Evolutionary conservation across 139 green algal genomes (phyloP), one percentile per base, ranked within the genome.

Genomic region (Coccomyxa sp.): DNA sequence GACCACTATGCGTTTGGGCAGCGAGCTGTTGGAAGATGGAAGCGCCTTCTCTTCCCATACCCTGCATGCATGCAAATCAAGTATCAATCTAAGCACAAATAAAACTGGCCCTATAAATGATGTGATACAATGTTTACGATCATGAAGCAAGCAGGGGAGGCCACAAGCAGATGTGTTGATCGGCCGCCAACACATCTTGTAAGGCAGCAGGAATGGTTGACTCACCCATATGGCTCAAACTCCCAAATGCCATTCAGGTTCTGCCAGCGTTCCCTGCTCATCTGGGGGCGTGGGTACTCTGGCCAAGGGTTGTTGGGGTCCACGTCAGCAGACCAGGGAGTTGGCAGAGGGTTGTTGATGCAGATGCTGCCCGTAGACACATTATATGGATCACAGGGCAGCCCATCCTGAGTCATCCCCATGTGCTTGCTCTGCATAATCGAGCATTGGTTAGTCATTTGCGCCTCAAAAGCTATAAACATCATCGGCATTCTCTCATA

Each of bases 211-310:
- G 38, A 51, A 51, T 7, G 3, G 38, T 51, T 51, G 27, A 16
- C 71, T 16, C 27, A 57, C 71, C 27, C 71, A 31, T 38, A 78
- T 45, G 71, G 71, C n/a, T 78, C 28, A 67, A 83, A 86, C 23
- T 83, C 58, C 83, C 83, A 86, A 11, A 58, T 79, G 30, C 83
- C 83, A 66, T 86, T 86, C 71, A 86, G 79, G 32, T 81, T 86
- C 27, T 76, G 51, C 83, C 83, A 86, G 23, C 76, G n/a, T 13
- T 77, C 18, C 51, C 83, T 79, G 28, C 68, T 67, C 83, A 86
- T 59, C 68, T 86, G 83, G 15, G 83, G 83, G 15, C 83, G 15
- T 13, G 83, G 83, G 83, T 86, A 86, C 28, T 86, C 83, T 60
- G 83, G 83, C 27, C 75, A 57, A 23, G 83, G 83, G 15, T 21